Conservation (phyloP, 768 basidiomycete species). For the Lepiota venenata region DNA sequence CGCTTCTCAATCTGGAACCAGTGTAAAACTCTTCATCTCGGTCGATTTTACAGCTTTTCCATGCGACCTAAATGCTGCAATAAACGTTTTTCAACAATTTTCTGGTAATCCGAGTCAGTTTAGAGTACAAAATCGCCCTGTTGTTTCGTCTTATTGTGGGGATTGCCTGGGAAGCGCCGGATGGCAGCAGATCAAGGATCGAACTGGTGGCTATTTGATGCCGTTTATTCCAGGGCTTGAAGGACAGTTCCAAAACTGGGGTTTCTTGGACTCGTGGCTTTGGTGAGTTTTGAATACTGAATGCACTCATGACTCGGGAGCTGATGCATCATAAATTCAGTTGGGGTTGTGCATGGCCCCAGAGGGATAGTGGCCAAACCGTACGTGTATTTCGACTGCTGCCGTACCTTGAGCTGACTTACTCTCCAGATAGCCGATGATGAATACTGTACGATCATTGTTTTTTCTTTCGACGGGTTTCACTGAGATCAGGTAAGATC, state of each 20-base stretch:
- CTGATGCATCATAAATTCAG: slow-evolving; percentile 17
- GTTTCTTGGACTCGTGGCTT: slow-evolving; percentile 45
- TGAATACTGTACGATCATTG: slow-evolving; percentile 37
- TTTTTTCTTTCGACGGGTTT: not conserved
- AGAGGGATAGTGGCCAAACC: slow-evolving; percentile 39
- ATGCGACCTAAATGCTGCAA: slow-evolving; percentile 40
- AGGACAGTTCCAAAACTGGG: slow-evolving; percentile 42
- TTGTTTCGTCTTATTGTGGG: slow-evolving; percentile 62
- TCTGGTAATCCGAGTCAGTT: slow-evolving; percentile 52
- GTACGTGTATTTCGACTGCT: slow-evolving; percentile 22
- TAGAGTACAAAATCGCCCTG: slow-evolving; percentile 45
- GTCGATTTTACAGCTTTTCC: slow-evolving; percentile 53
- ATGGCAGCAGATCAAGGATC: slow-evolving; percentile 44
- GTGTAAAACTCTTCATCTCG: slow-evolving; percentile 54
- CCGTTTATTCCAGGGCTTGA: slow-evolving; percentile 56
- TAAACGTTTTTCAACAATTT: slow-evolving; percentile 44
- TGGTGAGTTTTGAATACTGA: slow-evolving; percentile 30
- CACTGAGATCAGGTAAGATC: slow-evolving; percentile 26
- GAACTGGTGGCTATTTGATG: slow-evolving; percentile 44
- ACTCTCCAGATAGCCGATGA: slow-evolving; percentile 38
- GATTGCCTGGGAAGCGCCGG: slow-evolving; percentile 54
- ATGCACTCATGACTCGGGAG: not conserved
- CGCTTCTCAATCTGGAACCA: slow-evolving; percentile 34
- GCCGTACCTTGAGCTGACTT: not conserved
- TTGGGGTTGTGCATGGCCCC: slow-evolving; percentile 67